Percentiles rank a stretch among this genome's conserved stretches.
Evolutionary conservation across 2,329 filamentous ascomycete genomes (phyloP).

Genomic region (Rosellinia necatrix): DNA sequence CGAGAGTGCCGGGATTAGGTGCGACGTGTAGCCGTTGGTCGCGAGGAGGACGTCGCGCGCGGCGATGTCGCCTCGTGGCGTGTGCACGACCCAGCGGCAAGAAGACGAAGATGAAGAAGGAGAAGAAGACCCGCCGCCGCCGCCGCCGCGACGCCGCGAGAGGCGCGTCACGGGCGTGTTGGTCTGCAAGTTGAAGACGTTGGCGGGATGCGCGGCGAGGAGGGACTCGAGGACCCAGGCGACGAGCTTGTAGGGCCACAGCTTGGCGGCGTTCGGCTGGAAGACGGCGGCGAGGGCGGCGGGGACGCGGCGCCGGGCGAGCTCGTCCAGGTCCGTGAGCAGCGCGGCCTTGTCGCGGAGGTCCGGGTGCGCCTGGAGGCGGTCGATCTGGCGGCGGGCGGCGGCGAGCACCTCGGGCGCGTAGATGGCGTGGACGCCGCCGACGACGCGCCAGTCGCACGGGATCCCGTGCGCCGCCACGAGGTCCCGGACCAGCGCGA

Average conservation of each 20-base stretch:
- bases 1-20: slow-evolving; percentile 70
- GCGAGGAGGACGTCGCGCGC: slow-evolving; percentile 72
- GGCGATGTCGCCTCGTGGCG: slow-evolving; percentile 68
- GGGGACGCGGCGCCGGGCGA: slow-evolving; percentile 60
- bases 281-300: slow-evolving; percentile 66
- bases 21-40: slow-evolving; percentile 83
- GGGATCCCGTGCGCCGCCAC: slow-evolving; percentile 61
- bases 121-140: too few species aligned
- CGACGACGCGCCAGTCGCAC: slow-evolving; percentile 70
- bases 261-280: slow-evolving; percentile 66
- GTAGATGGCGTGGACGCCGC: slow-evolving; percentile 68
- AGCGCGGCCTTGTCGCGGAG: slow-evolving; percentile 56
- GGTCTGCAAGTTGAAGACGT: slow-evolving; percentile 72
- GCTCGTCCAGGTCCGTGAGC: slow-evolving; percentile 44
- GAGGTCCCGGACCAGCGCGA: slow-evolving; percentile 61
- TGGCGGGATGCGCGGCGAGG: slow-evolving; percentile 37
- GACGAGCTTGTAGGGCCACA: slow-evolving; percentile 88
- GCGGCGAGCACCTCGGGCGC: slow-evolving; percentile 58
- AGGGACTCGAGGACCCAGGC: slow-evolving; percentile 70
- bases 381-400: slow-evolving; percentile 55
- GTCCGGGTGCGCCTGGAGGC: slow-evolving; percentile 59
- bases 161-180: slow-evolving; percentile 66
- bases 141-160: slow-evolving; percentile 15
- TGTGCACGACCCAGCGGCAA: slow-evolving; percentile 71
- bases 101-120: too few species aligned